phyloP scores from a whole-genome alignment of 805 yeast genomes.

The Myxozyma vanderwaltii region DNA sequence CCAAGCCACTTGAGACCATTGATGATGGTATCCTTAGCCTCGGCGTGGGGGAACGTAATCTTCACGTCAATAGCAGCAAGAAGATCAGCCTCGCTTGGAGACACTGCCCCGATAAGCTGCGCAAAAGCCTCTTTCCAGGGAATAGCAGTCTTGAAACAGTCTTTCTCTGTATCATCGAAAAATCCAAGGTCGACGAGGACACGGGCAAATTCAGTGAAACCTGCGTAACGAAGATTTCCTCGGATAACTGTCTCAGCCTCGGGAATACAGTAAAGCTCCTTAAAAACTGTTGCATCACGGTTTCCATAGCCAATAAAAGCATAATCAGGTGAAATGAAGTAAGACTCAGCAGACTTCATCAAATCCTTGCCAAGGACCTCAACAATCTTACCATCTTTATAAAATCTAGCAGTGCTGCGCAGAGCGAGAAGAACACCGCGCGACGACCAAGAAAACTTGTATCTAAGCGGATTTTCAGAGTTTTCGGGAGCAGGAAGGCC shows the following conservation, averaged over 20 bases:
- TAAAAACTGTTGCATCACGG: conserved; percentile 94
- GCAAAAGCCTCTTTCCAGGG: conserved; percentile 92
- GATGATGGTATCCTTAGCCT: conserved; percentile 82
- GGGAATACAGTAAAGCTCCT: conserved; percentile 89
- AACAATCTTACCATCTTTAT: conserved; percentile 80
- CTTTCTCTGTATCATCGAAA: conserved; percentile 73
- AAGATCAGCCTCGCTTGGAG: conserved; percentile 71
- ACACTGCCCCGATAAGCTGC: conserved; percentile 69
- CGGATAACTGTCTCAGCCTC: conserved; percentile 96
- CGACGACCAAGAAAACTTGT: conserved; percentile 99
- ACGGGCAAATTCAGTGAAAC: conserved; percentile 97
- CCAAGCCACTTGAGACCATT: conserved; percentile 95
- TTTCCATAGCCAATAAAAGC: conserved; percentile 95
- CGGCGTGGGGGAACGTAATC: conserved; percentile 77
- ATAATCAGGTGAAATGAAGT: conserved; percentile 93
- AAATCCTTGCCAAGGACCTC: conserved; percentile 83
- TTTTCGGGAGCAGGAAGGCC: conserved; percentile 98
- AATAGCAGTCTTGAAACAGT: conserved; percentile 55
- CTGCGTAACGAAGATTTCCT: conserved; percentile 97
- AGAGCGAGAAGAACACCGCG: conserved; percentile 96
- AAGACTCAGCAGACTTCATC: conserved; percentile 94
- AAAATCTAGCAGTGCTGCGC: conserved; percentile 89
- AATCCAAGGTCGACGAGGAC: conserved; percentile 93
- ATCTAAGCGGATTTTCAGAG: conserved; percentile 97
- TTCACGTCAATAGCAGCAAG: conserved; percentile 71